phyloP scores from a whole-genome alignment of 495 filamentous ascomycete genomes.

The Penicillium steckii region DNA sequence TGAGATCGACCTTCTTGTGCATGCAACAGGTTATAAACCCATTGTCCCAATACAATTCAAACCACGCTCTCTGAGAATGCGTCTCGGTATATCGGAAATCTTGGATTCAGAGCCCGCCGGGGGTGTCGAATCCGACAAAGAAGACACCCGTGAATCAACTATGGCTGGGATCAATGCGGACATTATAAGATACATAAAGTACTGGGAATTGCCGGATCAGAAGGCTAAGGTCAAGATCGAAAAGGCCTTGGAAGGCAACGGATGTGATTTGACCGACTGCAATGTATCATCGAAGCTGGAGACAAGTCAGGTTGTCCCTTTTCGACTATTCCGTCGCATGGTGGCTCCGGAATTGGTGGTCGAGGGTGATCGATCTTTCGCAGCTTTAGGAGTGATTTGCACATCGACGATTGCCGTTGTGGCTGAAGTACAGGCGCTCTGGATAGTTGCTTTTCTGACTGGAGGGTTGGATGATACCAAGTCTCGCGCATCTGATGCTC shows the following conservation, averaged over 20 bases:
- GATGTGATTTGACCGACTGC: constrained; percentile 8
- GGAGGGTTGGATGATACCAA: constrained; percentile 13
- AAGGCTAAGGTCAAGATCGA: constrained; percentile 5
- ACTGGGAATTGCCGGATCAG: constrained; percentile 22
- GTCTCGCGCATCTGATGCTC: not conserved
- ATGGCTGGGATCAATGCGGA: not conserved
- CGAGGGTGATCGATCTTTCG: constrained; percentile 58
- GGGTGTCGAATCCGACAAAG: not conserved
- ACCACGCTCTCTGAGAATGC: constrained; percentile 27
- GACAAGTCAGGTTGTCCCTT: constrained; percentile 20
- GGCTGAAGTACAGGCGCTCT: constrained; percentile 65
- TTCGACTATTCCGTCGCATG: constrained; percentile 62
- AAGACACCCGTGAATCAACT: not conserved
- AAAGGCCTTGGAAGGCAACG: constrained; percentile 5
- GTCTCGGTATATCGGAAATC: constrained; percentile 18
- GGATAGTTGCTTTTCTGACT: constrained; percentile 59
- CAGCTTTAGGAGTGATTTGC: constrained; percentile 56
- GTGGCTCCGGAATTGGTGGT: constrained; percentile 42
- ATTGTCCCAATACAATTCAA: constrained; percentile 54
- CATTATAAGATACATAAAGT: not conserved
- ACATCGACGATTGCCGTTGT: constrained; percentile 55
- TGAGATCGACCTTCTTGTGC: constrained; percentile 33
- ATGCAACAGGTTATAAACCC: constrained; percentile 57
- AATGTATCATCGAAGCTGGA: constrained; percentile 11
- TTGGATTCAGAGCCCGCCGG: not conserved